Evolutionary conservation across 768 basidiomycete genomes (phyloP).

Genomic region (Asterophora lycoperdoides): DNA sequence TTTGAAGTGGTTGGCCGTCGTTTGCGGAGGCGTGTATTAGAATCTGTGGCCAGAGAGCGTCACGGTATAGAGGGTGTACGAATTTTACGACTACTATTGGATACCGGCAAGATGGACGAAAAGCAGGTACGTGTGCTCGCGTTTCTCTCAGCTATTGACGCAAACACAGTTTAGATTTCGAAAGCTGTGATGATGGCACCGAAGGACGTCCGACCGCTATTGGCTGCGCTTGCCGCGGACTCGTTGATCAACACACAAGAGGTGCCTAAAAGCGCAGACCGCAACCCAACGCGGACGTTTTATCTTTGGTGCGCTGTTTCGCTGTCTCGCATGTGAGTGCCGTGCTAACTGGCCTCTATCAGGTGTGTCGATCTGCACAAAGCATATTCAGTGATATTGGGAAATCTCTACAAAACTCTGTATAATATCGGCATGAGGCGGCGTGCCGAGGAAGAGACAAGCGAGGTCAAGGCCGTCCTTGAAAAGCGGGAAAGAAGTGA

Average conservation of each 20-base stretch:
- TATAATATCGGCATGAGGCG: conserved; percentile 79
- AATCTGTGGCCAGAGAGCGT: conserved; percentile 75
- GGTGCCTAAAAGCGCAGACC: conserved; percentile 85
- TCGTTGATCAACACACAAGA: conserved; percentile 89
- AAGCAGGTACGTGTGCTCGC: conserved; percentile 84
- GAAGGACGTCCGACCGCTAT: conserved; percentile 78
- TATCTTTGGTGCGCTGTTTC: conserved; percentile 72
- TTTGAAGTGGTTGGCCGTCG: conserved; percentile 69
- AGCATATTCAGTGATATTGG: conserved; percentile 73
- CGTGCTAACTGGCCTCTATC: conserved; percentile 7
- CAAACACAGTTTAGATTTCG: conserved; percentile 57
- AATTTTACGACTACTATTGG: conserved; percentile 71
- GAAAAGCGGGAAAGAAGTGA: conserved; percentile 80
- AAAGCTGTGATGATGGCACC: conserved; percentile 91
- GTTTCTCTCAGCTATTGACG: background rate
- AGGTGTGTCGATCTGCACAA: conserved; percentile 90
- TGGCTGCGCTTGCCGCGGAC: conserved; percentile 76
- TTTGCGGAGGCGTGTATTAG: conserved; percentile 66
- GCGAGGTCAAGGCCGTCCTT: conserved; percentile 65
- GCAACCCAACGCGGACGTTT: conserved; percentile 83
- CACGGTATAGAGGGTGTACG: conserved; percentile 82
- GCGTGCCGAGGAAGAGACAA: conserved; percentile 66
- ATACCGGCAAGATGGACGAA: conserved; percentile 90
- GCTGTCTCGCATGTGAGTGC: background rate
- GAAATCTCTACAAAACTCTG: conserved; percentile 82